Base-by-base conservation (phyloP, 345 rosid species). In the Psidium guajava region DNA sequence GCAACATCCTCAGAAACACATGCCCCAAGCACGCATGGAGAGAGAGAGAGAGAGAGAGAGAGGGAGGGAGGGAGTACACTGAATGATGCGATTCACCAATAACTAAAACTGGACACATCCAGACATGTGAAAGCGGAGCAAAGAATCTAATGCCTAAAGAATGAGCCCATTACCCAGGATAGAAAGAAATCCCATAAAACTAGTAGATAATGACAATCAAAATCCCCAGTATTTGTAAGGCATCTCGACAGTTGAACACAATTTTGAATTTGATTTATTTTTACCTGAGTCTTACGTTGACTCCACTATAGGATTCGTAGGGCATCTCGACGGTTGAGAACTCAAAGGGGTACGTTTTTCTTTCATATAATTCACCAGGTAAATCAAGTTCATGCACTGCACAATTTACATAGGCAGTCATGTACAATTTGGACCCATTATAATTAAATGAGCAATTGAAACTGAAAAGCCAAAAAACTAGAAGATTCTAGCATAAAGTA, bases 321-420 rank as follows among this genome's bases (percentile, higher is more conserved):
- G 93, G 95, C 95, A 90, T 91, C 89, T 93, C 95, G 42, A 91
- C 93, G 2, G 90, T 89, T 16, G 95, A 91, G 84, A 93, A 93
- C 81, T 93, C 95, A 83, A 93, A 93, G 24, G 93, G 95, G 59
- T 91, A 91, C 49, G 92, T 69, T 86, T 91, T 91, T 86, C 87
- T 86, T 81, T 91, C 92, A 85, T 91, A 91, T 81, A 91, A 82
- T 49, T 91, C 92, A n/a, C 92, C 92, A 20, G 92, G 92, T 24
- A 91, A 86, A 47, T 91, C 92, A 42, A 91, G 90, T 86, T 91
- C 92, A 61, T 91, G 92, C 54, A 91, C 92, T 91, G 89, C 89
- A 88, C 40, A 47, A 75, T 59, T 52, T 75, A 32, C n/a, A 50
- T 40, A 10, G 21, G 58, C 4, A 75, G 84, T 85, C 57, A 85